A percentile compares a stretch with the other conserved stretches of the same genome.
Conservation (phyloP, 1,139 yeast genomes). For the Debaryomycetaceae sp. region DNA sequence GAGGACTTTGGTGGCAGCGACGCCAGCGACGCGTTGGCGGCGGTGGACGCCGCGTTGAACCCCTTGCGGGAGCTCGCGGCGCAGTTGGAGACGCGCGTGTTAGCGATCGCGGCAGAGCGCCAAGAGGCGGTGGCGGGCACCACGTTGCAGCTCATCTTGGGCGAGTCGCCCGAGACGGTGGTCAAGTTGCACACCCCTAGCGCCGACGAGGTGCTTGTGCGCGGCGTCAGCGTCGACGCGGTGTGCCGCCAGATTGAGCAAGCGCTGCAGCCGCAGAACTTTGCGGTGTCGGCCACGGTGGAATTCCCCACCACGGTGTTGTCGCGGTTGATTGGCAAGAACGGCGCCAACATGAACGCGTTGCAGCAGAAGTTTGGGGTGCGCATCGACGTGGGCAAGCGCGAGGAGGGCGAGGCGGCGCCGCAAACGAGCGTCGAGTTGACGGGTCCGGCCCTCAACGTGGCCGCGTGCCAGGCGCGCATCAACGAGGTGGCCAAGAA, state of each 20-base stretch:
- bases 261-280: constrained; percentile 59
- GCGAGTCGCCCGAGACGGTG: constrained; percentile 34
- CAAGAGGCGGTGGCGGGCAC: too few relatives aligned
- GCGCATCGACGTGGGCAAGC: constrained; percentile 57
- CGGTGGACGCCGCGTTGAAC: constrained; percentile 49
- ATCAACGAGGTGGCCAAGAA: constrained; percentile 60
- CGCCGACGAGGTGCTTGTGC: constrained; percentile 53
- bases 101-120: too few relatives aligned
- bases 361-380: constrained; percentile 78
- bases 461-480: constrained; percentile 64
- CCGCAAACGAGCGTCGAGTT: constrained; percentile 56
- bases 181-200: constrained; percentile 39
- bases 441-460: constrained; percentile 76
- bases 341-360: constrained; percentile 68
- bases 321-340: constrained; percentile 84
- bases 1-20: constrained; percentile 35
- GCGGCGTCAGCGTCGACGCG: constrained; percentile 58
- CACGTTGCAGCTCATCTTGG: constrained; percentile 49
- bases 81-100: constrained; percentile 46
- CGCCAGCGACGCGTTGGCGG: constrained; percentile 20
- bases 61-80: constrained; percentile 57
- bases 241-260: constrained; percentile 50
- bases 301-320: constrained; percentile 65
- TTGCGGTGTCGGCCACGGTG: constrained; percentile 46
- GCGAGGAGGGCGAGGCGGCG: constrained; percentile 23